phyloP scores from a whole-genome alignment of 1,139 yeast species.

The Taphrina flavorubra region DNA sequence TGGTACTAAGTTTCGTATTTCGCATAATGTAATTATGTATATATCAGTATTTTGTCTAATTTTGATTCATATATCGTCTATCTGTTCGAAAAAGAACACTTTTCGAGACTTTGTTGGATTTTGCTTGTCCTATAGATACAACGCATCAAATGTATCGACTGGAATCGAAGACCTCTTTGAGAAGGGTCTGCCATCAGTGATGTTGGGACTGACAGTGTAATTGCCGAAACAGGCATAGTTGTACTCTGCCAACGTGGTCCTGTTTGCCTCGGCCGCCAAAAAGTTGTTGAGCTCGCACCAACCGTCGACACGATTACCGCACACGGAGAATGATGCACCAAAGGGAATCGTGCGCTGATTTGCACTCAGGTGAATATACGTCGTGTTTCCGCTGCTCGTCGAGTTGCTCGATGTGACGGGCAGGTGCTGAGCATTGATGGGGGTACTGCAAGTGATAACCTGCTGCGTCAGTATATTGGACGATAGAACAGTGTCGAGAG shows the following conservation, averaged over 20 bases:
- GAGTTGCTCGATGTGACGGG: conserved; percentile 5
- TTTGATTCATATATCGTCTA: not conserved
- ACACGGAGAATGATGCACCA: conserved; percentile 13
- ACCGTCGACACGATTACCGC: conserved; percentile 23
- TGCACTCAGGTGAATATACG: conserved; percentile 12
- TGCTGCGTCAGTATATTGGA: not conserved
- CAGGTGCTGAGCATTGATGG: conserved; percentile 17
- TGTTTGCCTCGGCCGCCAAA: conserved; percentile 14
- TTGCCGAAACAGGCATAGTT: conserved; percentile 15
- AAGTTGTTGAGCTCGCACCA: conserved; percentile 31
- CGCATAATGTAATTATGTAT: too few species aligned
- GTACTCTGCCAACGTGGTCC: conserved; percentile 15
- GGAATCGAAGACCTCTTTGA: conserved; percentile 2
- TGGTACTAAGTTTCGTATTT: conserved; percentile 21
- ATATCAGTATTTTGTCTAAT: not conserved
- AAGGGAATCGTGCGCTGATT: conserved; percentile 21
- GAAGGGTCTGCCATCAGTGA: conserved; percentile 7
- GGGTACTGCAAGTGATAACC: conserved; percentile 19
- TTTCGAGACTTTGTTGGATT: too few species aligned
- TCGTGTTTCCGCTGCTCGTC: conserved; percentile 8
- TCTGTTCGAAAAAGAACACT: too few species aligned
- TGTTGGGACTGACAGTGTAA: conserved; percentile 20
- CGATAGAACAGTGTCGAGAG: not conserved
- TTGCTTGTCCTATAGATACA: not conserved
- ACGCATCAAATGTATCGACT: not conserved